Base-by-base conservation (phyloP, 2,329 filamentous ascomycete species). In the Leptographium lundbergii region DNA sequence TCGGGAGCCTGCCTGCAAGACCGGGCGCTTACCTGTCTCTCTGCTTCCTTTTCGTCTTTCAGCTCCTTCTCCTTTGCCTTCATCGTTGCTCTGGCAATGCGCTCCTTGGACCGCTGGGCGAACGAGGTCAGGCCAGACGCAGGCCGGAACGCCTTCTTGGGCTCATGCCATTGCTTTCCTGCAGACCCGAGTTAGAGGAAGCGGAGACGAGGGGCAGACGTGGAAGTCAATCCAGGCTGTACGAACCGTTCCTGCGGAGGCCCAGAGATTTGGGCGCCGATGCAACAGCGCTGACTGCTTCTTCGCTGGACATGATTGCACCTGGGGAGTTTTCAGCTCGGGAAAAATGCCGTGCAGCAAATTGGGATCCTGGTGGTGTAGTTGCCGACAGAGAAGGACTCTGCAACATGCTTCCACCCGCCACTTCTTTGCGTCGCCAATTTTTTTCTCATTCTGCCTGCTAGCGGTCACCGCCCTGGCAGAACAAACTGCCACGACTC, bases 31-130 rank as follows among this genome's bases (percentile, higher is more conserved):
- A 94, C 91, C 79, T 92, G 79, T 74, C 90, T 81, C 72, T 87
- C 87, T n/a, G 87, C 82, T 70, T 95, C 91, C 74, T 95, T 96
- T 75, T 96, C 94, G 0, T 91, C 89, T 77, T 92, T 95, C 84
- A 99, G 84, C 72, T 96, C 91, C 73, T 89, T 91, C 75, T 97
- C 94, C 69, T 90, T 91, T 42, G 90, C 89, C 76, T 96, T 97
- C 66, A 88, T 82, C n/a, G 89, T 84, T 14, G 82, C 81, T 66
- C 85, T 80, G 9, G 85, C 81, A 62, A 85, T 81, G 57, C 90
- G 83, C 62, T 85, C 80, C 66, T 86, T 85, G 53, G 82, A 76
- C 57, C 92, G 85, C 72, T 90, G 87, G 65, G 86, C 85, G 71
- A 87, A 97, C 0, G 89, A 84, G 3, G 83, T 88, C 65, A 91